These are phyloP conservation scores for Actinomortierella wolfii DNA, from an alignment of 371 early-diverging fungal species.

Conservation along the genomic window DNA sequence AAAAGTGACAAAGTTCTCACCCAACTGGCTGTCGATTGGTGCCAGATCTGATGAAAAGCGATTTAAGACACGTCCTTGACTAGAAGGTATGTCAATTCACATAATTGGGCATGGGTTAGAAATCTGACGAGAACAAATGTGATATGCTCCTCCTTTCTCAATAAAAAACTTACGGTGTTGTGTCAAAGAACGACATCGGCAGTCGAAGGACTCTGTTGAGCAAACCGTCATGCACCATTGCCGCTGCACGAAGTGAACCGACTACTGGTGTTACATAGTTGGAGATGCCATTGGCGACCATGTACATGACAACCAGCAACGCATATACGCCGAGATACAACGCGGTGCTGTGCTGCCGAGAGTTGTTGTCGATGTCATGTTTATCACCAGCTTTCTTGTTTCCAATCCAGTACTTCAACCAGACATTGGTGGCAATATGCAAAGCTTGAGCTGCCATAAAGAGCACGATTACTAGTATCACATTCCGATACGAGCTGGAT, in stretches of 20 bases:
- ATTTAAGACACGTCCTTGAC: slow-evolving; percentile 69
- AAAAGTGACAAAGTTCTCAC: slow-evolving; percentile 73
- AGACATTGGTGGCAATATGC: slow-evolving; percentile 53
- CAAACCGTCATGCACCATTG: slow-evolving; percentile 41
- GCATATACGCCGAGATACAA: slow-evolving; percentile 79
- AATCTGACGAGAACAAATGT: too few species aligned
- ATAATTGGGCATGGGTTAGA: slow-evolving; percentile 49
- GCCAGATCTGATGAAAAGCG: slow-evolving; percentile 72
- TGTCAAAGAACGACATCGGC: slow-evolving; percentile 76
- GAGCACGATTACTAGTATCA: slow-evolving; percentile 7
- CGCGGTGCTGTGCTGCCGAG: slow-evolving; percentile 44
- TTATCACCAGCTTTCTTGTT: too few species aligned
- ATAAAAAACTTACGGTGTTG: slow-evolving; percentile 64
- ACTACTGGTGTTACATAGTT: slow-evolving; percentile 7
- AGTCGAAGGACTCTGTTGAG: slow-evolving; percentile 49
- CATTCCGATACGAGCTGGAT: slow-evolving; percentile 12
- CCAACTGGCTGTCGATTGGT: slow-evolving; percentile 78
- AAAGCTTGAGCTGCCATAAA: not conserved
- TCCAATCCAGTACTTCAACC: slow-evolving; percentile 76
- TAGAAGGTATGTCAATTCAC: not conserved
- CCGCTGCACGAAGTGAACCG: slow-evolving; percentile 14
- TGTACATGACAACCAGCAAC: slow-evolving; percentile 61
- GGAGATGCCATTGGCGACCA: slow-evolving; percentile 8
- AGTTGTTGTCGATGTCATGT: slow-evolving; percentile 29
- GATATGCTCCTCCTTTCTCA: too few species aligned